These are phyloP conservation scores for Fraxinus paxiana DNA, from an alignment of 305 asterid genomes.

Conservation along the genomic window DNA sequence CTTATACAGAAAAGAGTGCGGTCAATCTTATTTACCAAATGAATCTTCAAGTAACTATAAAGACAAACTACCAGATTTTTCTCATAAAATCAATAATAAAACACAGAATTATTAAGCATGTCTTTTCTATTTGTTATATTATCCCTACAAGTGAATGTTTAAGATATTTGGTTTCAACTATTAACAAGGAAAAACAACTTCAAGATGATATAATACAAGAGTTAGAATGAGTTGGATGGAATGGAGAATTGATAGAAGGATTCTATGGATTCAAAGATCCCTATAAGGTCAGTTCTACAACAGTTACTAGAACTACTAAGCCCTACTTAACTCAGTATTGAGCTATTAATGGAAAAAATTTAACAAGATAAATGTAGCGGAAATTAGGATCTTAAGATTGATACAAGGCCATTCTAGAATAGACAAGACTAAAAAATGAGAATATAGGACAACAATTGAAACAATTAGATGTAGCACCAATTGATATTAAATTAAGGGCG, in stretches of 20 bases:
- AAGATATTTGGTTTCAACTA: not conserved
- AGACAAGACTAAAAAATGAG: not conserved
- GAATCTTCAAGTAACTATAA: conserved; percentile 6
- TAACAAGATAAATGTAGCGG: not conserved
- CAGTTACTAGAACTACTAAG: not conserved
- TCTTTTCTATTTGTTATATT: not conserved
- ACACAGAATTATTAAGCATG: not conserved
- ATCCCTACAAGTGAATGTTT: conserved; percentile 2
- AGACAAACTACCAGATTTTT: not conserved
- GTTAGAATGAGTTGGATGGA: not conserved
- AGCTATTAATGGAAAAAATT: not conserved
- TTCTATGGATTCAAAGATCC: not conserved
- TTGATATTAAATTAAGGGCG: not conserved
- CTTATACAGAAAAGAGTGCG: not conserved
- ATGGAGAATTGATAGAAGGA: not conserved
- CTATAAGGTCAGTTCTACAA: not conserved
- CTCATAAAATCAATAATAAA: no score
- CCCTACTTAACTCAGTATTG: not conserved
- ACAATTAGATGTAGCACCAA: not conserved
- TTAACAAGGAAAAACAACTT: not conserved
- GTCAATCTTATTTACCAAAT: not conserved
- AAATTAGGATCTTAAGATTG: not conserved
- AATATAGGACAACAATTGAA: not conserved
- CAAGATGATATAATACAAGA: not conserved
- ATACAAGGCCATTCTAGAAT: not conserved